Evolutionary conservation across 257 asterid species (phyloP).

Genomic region (Solanum rostratum): DNA sequence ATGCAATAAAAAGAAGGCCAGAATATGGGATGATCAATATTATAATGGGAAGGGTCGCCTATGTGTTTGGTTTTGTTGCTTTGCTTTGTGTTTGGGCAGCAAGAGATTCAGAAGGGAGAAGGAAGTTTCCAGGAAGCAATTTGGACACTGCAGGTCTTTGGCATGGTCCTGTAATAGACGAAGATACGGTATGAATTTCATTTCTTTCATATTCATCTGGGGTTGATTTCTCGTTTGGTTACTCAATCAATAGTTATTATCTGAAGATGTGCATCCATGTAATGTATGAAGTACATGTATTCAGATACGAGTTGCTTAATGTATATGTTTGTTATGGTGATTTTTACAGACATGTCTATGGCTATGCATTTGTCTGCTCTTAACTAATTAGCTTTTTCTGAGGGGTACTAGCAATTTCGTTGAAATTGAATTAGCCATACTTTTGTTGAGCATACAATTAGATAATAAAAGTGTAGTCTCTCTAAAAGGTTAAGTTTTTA

Average conservation of each 20-base stretch:
- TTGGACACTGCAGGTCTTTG: conserved; percentile 5
- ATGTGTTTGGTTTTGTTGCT: conserved; percentile 39
- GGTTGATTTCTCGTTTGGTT: too few species aligned
- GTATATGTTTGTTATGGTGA: not conserved
- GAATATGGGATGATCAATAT: conserved; percentile 15
- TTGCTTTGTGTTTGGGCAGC: conserved; percentile 39
- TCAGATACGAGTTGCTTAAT: not conserved
- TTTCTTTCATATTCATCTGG: not conserved
- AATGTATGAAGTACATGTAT: not conserved
- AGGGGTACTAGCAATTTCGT: not conserved
- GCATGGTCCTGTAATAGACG: conserved; percentile 13
- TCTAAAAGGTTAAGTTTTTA: not conserved
- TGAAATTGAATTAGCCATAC: not conserved
- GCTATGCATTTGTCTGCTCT: not conserved
- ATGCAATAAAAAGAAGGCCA: conserved; percentile 23
- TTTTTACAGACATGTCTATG: too few species aligned
- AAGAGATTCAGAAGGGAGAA: conserved; percentile 39
- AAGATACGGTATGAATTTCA: conserved; percentile 23
- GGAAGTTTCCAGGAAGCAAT: conserved; percentile 30
- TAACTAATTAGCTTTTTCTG: not conserved
- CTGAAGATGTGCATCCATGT: not conserved
- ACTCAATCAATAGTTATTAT: too few species aligned
- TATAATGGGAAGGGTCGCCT: conserved; percentile 23
- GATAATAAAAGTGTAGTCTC: not conserved
- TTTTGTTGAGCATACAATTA: too few species aligned